phyloP scores from a whole-genome alignment of 23 red algal species.

The Gracilaria caudata region DNA sequence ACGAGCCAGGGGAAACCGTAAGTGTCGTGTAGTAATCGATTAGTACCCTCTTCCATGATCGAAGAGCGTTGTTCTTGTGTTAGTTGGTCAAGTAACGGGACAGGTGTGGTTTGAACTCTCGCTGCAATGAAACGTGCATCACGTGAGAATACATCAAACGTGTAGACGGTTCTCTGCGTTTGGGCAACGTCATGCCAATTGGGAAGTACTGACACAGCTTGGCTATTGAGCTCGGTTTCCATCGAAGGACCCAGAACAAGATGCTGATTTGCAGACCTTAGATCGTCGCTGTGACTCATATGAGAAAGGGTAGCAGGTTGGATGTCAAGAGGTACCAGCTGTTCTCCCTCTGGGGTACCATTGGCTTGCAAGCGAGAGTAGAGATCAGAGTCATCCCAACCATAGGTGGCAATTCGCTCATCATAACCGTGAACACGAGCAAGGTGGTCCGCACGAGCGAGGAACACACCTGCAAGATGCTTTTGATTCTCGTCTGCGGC shows the following conservation, averaged over 20 bases:
- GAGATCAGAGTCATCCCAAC: conserved; percentile 72
- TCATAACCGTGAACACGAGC: conserved; percentile 62
- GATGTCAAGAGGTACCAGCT: conserved; percentile 39
- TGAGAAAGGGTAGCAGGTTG: conserved; percentile 26
- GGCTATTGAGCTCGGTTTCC: conserved; percentile 63
- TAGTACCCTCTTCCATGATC: conserved; percentile 38
- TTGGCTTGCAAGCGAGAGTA: conserved; percentile 50
- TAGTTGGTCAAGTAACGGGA: conserved; percentile 40
- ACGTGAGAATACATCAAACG: conserved; percentile 40
- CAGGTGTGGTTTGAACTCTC: conserved; percentile 6
- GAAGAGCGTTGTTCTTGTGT: conserved; percentile 12
- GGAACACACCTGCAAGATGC: conserved; percentile 54
- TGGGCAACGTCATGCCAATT: conserved; percentile 39
- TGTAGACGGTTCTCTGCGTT: conserved; percentile 29
- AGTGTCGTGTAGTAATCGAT: conserved; percentile 60
- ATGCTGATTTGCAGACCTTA: conserved; percentile 51
- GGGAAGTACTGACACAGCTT: conserved; percentile 32
- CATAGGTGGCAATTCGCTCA: conserved; percentile 74
- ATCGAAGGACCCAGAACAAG: conserved; percentile 44
- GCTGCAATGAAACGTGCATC: conserved; percentile 42
- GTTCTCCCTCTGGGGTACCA: conserved; percentile 7
- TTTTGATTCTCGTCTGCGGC: conserved; percentile 45
- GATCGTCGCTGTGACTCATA: conserved; percentile 52
- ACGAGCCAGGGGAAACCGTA: conserved; percentile 65
- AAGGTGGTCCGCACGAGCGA: conserved; percentile 54